phyloP scores from a whole-genome alignment of 805 yeast genomes.

The Wickerhamiella kazuoi region DNA sequence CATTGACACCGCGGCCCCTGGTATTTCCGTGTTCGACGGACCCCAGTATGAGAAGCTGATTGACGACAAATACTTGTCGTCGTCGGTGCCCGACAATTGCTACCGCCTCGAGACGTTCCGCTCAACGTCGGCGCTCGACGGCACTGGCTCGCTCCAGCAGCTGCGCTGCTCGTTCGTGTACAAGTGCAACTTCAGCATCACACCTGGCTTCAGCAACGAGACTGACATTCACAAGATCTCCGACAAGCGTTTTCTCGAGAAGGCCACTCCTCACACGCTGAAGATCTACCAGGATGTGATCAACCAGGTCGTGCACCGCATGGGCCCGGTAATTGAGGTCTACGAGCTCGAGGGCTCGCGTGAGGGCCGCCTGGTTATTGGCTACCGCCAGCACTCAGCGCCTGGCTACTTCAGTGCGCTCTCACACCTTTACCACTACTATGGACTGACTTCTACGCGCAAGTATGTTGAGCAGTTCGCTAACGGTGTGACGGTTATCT shows the following conservation, averaged over 20 bases:
- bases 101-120: conserved; percentile 67
- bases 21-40: conserved; percentile 27
- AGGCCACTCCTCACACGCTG: conserved; percentile 68
- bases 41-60: conserved; percentile 53
- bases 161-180: conserved; percentile 70
- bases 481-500: conserved; percentile 71
- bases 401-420: conserved; percentile 78
- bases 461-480: conserved; percentile 89
- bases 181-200: conserved; percentile 38
- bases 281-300: conserved; percentile 56
- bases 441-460: conserved; percentile 66
- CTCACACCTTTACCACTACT: conserved; percentile 72
- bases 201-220: conserved; percentile 20
- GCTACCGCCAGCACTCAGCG: conserved; percentile 68
- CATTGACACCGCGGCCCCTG: conserved; percentile 54
- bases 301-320: conserved; percentile 45
- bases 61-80: conserved; percentile 54
- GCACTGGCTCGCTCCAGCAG: conserved; percentile 27
- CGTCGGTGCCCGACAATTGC: conserved; percentile 22
- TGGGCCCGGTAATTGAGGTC: conserved; percentile 87
- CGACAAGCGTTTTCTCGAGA: conserved; percentile 59
- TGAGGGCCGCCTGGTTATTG: conserved; percentile 78
- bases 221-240: conserved; percentile 50
- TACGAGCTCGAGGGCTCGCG: conserved; percentile 60
- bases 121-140: conserved; percentile 29